Base-by-base conservation (phyloP, 2,329 filamentous ascomycete genomes). In the Sporothrix sp. region DNA sequence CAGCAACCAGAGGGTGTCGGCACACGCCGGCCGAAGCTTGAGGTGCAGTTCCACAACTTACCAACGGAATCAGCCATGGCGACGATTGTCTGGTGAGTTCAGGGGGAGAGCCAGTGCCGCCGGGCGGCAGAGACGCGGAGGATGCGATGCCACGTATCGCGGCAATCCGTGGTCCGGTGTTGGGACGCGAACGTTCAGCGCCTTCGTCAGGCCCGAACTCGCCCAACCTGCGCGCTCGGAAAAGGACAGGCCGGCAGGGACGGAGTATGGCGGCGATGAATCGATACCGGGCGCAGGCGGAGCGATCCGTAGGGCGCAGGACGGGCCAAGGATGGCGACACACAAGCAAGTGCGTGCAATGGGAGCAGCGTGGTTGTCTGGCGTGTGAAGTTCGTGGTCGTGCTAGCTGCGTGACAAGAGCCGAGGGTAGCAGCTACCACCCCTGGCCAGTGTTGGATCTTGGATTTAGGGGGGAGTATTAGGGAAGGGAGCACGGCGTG, bases 31-130 rank as follows among this genome's bases (percentile, higher is more conserved):
- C 43, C n/a, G n/a, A n/a, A n/a, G n/a, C n/a, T n/a, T n/a, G n/a
- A n/a, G n/a, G n/a, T n/a, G n/a, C n/a, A n/a, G n/a, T n/a, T n/a
- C n/a, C n/a, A n/a, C n/a, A n/a, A 59, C 67, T 54, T 66, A 74
- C 73, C 73, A 58, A 76, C 71, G 56, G 73, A 76, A 63, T 76
- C 73, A 52, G 73, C 72, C 73, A 76, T 75, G 42, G 14, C 38
- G 54, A 21, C 30, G 18, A 35, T 25, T 39, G 50, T 32, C 10
- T 3, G 13, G 23, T 20, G 23, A 16, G 7, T 39, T n/a, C 3
- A 13, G 33, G 25, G 33, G 30, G 21, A 21, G 4, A 23, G 28
- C 7, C 7, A 13, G 7, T 13, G 23, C 37, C 13, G 38, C 13
- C 16, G 28, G 47, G 14, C 7, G 14, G 18, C n/a, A n/a, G n/a